Base-by-base conservation (phyloP, 768 basidiomycete species). In the Amanita pseudoporphyria region DNA sequence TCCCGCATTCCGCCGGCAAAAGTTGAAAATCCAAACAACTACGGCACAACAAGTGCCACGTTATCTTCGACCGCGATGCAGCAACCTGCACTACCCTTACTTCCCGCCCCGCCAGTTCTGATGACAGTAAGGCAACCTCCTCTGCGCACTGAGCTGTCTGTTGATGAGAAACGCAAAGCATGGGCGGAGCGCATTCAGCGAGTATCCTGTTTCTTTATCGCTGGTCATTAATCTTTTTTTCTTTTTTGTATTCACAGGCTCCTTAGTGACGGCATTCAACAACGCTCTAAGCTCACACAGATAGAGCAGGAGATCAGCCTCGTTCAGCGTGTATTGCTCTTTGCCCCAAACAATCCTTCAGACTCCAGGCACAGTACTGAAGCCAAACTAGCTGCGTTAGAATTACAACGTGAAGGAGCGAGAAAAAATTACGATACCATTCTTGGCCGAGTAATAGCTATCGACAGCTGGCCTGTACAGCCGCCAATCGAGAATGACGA, bases 381-480 rank as follows among this genome's bases (percentile, higher is more conserved):
- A 9, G 38, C 42, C 9, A 55, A 62, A 26, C 47, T 58, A n/a
- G 45, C 42, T 4, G 31, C 49, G 6, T 57, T 67, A 9, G 55
- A 62, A 22, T 30, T 49, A 5, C 52, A 55, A 31, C 53, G 49
- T 45, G 58, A 60, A n/a, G 57, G 58, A 0, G 55, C 50, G 30
- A 56, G 54, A 33, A 58, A 55, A 14, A 52, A 41, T 1, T 47
- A 62, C 9, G 55, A 57, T 2, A 49, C 52, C 9, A 40, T 45
- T 5, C 21, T 66, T 32, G 36, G 19, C 3, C 47, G 40, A 3
- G 56, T 67, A 35, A 52, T 51, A 21, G 58, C 60, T 9, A 43
- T 56, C n/a, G 55, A 63, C 13, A 60, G 52, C 45, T 66, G 67
- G 66, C 65, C 65, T 1, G 57, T 60, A 6, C 39, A 47, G 13